Conservation (phyloP, 306 rosid genomes). For the Quercus wislizeni region DNA sequence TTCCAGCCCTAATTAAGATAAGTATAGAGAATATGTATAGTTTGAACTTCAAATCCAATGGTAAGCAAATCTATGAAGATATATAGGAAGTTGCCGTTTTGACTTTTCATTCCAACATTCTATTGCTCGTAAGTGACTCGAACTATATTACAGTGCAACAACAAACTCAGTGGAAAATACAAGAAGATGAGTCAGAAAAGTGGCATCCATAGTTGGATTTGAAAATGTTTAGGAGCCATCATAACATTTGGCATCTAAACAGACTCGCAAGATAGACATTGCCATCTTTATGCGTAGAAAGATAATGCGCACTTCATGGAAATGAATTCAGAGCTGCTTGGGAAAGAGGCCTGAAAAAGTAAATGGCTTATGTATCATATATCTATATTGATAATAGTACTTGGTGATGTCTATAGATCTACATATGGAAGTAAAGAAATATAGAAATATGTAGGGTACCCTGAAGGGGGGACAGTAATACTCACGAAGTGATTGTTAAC, state of each 20-base stretch:
- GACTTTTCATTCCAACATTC: not conserved
- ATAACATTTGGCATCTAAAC: not conserved
- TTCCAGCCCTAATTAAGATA: not conserved
- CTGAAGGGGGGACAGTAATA: not conserved
- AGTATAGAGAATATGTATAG: not conserved
- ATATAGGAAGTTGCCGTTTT: not conserved
- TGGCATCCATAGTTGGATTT: not conserved
- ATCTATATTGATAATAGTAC: not conserved
- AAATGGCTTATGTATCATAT: not conserved
- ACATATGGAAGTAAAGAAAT: not conserved
- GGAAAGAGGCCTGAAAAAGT: slow-evolving; percentile 33
- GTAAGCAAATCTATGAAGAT: not conserved
- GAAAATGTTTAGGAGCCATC: not conserved
- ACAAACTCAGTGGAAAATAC: not conserved
- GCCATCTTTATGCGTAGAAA: slow-evolving; percentile 21
- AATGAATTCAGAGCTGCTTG: slow-evolving; percentile 16
- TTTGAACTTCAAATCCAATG: not conserved
- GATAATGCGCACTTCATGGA: slow-evolving; percentile 35
- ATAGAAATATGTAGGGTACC: no score
- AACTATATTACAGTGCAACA: not conserved
- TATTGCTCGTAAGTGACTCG: not conserved
- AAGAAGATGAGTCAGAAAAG: not conserved
- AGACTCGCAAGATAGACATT: not conserved
- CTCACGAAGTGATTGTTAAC: slow-evolving; percentile 28
- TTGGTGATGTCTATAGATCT: not conserved